Evolutionary conservation across 2,329 filamentous ascomycete genomes (phyloP), one percentile per base, ranked within the genome.

Genomic region (Camptophora hylomeconis): DNA sequence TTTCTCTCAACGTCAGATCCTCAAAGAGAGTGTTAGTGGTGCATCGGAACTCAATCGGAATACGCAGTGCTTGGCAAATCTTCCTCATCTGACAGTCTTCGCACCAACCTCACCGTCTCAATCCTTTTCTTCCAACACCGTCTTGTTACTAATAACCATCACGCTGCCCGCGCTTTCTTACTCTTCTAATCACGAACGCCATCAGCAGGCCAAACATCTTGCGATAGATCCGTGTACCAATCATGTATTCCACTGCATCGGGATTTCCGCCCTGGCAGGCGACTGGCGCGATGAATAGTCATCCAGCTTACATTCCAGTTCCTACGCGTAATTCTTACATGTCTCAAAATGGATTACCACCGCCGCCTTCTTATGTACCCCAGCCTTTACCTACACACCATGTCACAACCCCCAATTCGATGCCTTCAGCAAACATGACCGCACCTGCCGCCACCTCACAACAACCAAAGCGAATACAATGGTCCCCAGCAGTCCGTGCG

Each of bases 401-500:
- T n/a, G 49, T 37, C 34, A 44, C 33, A 46, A 52, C 43, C 47
- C 34, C 41, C 32, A 20, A 42, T 28, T 32, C 38, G 22, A 35
- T 46, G 28, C 31, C 42, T 16, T 27, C 43, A 26, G 33, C 39
- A 28, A 20, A 31, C 16, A 40, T 29, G 48, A 41, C 37, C 47
- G 39, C 41, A 49, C 40, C 41, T 45, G 36, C 38, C 47, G 24
- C 43, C 50, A 35, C 43, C 52, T 14, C 51, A 57, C 39, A 52
- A 60, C 27, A 52, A 51, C 26, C 42, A 37, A 58, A 58, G 65
- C 49, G 81, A 78, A 60, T 75, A 45, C 72, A 79, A 44, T 95
- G 83, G 77, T 76, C 84, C 17, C 62, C 71, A 23, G 71, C 77
- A n/a, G 82, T 95, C 36, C 80, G 84, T 45, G 65, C 69, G 41